A percentile compares a stretch with the other conserved stretches of the same genome.
phyloP scores from a whole-genome alignment of 2,329 filamentous ascomycete species.

The Fusarium sp. region DNA sequence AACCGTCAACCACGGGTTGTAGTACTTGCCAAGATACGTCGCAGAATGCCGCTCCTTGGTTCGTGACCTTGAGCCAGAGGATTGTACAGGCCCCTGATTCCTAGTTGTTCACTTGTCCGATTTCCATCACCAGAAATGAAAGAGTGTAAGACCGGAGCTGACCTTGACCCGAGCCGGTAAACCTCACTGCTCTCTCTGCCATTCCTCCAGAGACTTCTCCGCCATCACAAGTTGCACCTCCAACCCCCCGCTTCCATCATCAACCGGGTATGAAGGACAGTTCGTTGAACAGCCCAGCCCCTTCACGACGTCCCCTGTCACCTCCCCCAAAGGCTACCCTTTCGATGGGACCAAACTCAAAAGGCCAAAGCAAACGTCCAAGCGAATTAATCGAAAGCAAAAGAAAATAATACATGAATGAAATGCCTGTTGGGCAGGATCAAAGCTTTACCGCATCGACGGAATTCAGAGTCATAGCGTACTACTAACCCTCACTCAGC shows the following conservation, averaged over 20 bases:
- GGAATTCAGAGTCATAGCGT: constrained; percentile 29
- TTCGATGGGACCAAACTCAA: constrained; percentile 44
- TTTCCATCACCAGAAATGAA: constrained; percentile 8
- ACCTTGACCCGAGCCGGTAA: constrained; percentile 24
- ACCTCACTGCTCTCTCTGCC: constrained; percentile 6
- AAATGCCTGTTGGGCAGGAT: constrained; percentile 46
- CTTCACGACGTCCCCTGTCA: constrained; percentile 30
- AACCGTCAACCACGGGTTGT: constrained; percentile 10
- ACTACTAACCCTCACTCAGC: constrained; percentile 19
- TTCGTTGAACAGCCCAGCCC: neutral
- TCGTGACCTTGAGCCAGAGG: neutral
- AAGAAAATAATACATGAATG: constrained; percentile 46
- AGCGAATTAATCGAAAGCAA: constrained; percentile 40
- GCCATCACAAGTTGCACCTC: constrained; percentile 4
- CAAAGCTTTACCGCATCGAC: constrained; percentile 56
- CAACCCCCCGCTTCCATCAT: neutral
- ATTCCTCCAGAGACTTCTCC: constrained; percentile 6
- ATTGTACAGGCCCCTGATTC: neutral
- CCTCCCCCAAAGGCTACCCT: constrained; percentile 54
- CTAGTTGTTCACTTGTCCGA: constrained; percentile 1
- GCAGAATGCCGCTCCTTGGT: neutral
- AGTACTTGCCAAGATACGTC: constrained; percentile 1
- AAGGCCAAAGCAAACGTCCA: constrained; percentile 42
- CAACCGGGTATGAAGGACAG: constrained; percentile 18
- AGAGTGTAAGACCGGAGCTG: constrained; percentile 25